A percentile compares a stretch with the other conserved stretches of the same genome.
Conservation (phyloP, 2,329 filamentous ascomycete genomes). For the Colletotrichum limetticola region DNA sequence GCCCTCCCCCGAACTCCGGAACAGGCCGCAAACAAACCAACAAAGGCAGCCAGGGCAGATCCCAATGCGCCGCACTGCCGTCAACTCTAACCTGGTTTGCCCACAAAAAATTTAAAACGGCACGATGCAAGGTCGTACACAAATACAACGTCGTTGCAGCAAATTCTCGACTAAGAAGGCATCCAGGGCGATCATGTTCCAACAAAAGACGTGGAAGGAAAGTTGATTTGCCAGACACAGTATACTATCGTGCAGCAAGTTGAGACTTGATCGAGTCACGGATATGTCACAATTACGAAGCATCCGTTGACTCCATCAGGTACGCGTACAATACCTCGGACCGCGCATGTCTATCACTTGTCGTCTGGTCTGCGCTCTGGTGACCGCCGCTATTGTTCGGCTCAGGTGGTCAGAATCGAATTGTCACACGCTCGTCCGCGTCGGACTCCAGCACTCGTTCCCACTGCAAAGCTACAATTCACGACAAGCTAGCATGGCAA, state of each 20-base stretch:
- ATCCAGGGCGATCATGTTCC: not conserved
- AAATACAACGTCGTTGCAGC: not conserved
- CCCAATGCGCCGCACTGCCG: not conserved
- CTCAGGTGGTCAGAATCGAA: not conserved
- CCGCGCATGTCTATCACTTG: not conserved
- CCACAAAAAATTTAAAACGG: conserved; percentile 11
- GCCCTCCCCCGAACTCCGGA: not conserved
- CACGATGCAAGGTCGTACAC: conserved; percentile 6
- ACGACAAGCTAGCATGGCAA: not conserved
- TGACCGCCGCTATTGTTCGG: not conserved
- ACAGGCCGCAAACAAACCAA: not conserved
- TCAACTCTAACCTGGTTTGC: conserved; percentile 28
- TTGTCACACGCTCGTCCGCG: not conserved
- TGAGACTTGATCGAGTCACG: not conserved
- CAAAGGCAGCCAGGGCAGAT: conserved; percentile 1
- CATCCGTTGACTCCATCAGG: not conserved
- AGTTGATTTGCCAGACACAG: not conserved
- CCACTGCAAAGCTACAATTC: not conserved
- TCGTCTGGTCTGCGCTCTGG: not conserved
- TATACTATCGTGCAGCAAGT: not conserved
- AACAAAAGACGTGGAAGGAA: not conserved
- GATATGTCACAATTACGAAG: not conserved
- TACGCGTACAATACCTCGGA: not conserved
- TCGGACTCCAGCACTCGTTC: not conserved
- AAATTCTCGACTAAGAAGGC: not conserved